A percentile compares a stretch with the other conserved stretches of the same genome.
phyloP scores from a whole-genome alignment of 805 yeast genomes.

The Tetrapisispora fleetii region DNA sequence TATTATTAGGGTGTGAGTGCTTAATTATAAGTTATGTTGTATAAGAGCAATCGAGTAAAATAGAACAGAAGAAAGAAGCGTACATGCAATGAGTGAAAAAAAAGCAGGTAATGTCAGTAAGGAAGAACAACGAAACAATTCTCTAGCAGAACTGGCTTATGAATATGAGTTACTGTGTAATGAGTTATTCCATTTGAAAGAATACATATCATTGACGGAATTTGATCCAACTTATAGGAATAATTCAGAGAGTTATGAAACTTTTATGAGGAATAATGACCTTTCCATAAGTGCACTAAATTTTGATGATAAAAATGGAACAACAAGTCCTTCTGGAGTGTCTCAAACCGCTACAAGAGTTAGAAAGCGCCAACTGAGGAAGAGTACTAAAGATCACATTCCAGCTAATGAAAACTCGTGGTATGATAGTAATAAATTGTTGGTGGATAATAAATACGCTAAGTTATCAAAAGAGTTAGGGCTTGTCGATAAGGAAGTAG shows the following conservation, averaged over 20 bases:
- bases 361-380: conserved; percentile 11
- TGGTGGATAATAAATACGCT: conserved; percentile 14
- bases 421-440: conserved; percentile 6
- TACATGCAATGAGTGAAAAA: not conserved
- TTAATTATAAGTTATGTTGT: not conserved
- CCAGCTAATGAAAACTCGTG: not conserved
- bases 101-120: not conserved
- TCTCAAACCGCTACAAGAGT: conserved; percentile 4
- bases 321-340: conserved; percentile 23
- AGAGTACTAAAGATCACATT: not conserved
- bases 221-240: conserved; percentile 43
- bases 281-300: conserved; percentile 6
- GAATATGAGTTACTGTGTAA: conserved; percentile 42
- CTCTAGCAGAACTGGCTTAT: conserved; percentile 35
- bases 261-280: conserved; percentile 23
- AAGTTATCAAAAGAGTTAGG: conserved; percentile 2
- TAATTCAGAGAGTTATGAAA: conserved; percentile 30
- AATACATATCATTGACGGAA: conserved; percentile 49
- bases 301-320: conserved; percentile 16
- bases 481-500: not conserved
- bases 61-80: not conserved
- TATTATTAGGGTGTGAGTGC: no score
- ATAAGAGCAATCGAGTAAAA: not conserved
- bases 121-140: not conserved
- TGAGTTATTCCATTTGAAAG: conserved; percentile 54